Percentiles rank a stretch among this genome's conserved stretches.
phyloP scores from a whole-genome alignment of 371 early-diverging fungal genomes.

The Basidiobolus heterosporus region DNA sequence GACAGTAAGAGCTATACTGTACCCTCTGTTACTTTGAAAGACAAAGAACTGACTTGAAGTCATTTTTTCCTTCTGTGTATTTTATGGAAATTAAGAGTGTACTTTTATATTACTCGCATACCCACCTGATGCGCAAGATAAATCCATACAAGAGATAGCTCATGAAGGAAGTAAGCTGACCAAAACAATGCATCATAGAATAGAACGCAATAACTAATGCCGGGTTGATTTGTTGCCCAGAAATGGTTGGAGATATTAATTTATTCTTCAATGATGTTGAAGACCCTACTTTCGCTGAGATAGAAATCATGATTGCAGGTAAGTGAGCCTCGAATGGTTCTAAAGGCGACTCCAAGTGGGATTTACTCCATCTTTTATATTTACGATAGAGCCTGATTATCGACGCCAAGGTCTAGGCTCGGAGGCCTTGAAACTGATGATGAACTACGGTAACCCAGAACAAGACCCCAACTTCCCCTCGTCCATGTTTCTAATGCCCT shows the following conservation, averaged over 20 bases:
- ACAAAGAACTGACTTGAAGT: background rate
- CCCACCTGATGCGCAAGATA: background rate
- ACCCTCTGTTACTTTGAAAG: background rate
- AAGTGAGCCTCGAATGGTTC: constrained; percentile 5
- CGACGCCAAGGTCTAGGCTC: constrained; percentile 51
- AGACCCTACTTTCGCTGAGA: constrained; percentile 58
- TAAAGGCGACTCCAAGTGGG: too few species aligned
- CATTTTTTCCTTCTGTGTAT: too few species aligned
- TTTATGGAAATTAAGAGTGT: constrained; percentile 1
- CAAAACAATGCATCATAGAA: too few species aligned
- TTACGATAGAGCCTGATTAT: constrained; percentile 23
- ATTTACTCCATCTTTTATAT: background rate
- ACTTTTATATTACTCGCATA: constrained; percentile 2
- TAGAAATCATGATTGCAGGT: constrained; percentile 90
- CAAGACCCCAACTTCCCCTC: too few species aligned
- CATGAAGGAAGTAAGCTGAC: background rate
- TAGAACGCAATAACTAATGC: too few species aligned
- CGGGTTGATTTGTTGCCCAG: constrained; percentile 7
- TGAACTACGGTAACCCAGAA: constrained; percentile 46
- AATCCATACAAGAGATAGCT: background rate
- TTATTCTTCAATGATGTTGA: constrained; percentile 73
- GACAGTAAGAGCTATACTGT: constrained; percentile 32
- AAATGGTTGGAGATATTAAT: constrained; percentile 88
- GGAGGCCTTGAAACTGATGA: constrained; percentile 61
- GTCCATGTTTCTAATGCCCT: background rate